A percentile compares a stretch with the other conserved stretches of the same genome.
phyloP scores from a whole-genome alignment of 306 rosid genomes.

The Malus sylvestris region DNA sequence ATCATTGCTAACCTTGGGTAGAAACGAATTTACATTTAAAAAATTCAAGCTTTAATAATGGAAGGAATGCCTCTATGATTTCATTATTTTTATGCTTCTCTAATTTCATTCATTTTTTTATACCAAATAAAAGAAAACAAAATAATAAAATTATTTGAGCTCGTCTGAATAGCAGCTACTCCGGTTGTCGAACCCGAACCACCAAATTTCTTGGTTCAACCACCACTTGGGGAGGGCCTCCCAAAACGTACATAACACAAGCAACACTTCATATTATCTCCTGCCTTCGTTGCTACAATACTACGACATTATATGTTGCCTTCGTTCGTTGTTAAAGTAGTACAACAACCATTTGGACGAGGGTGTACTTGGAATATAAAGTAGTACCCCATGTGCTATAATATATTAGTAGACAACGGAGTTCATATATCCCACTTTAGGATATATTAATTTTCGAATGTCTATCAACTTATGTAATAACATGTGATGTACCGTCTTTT shows the following conservation, averaged over 20 bases:
- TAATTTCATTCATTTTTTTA: background rate
- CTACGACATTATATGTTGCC: background rate
- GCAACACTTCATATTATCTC: background rate
- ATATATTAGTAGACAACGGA: too few species aligned
- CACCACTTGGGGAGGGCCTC: background rate
- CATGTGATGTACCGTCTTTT: too few species aligned
- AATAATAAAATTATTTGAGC: constrained; percentile 12
- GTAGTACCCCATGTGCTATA: too few species aligned
- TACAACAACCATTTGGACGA: too few species aligned
- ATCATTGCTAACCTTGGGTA: background rate
- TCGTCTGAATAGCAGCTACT: constrained; percentile 21
- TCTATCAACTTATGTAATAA: too few species aligned
- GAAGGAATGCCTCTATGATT: background rate
- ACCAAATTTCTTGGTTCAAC: constrained; percentile 14
- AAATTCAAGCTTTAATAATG: background rate
- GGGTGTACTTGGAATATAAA: too few species aligned
- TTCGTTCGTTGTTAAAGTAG: too few species aligned
- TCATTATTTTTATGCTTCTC: background rate
- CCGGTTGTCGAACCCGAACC: constrained; percentile 18
- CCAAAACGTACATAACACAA: background rate
- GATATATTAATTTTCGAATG: too few species aligned
- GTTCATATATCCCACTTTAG: too few species aligned
- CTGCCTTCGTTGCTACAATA: background rate
- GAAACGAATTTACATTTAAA: too few species aligned
- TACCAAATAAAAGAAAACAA: background rate